Base-by-base conservation (phyloP, 352 stramenopile genomes). In the Phytophthora europaea region DNA sequence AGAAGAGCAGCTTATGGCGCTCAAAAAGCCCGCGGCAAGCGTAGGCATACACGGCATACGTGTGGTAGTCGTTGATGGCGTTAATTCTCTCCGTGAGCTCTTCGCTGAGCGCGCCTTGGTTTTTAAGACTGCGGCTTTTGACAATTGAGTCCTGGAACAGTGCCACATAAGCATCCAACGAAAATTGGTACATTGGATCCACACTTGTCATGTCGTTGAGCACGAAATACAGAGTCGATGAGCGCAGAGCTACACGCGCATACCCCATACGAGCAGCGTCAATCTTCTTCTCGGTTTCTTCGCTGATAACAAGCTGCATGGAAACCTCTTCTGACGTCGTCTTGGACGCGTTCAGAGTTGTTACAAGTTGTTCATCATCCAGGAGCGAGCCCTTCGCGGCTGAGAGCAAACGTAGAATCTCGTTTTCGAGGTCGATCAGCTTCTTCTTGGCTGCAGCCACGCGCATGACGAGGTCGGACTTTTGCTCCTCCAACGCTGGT, bases 161-260 rank as follows among this genome's bases (percentile, higher is more conserved):
- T 26, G 94, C 91, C 18, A 98, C 89, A 67, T 99, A 99, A 1
- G 93, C 90, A 51, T 99, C 97, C 15, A 99, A 79, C 8, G 92
- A 98, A 69, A 99, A 99, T 72, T 99, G 95, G 79, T 99, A 99
- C 97, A 99, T 99, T 7, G 96, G 92, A 55, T 99, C 97, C 2
- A 99, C 94, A 31, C 84, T 93, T 10, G 91, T 92, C 85, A 99
- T 95, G 69, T 99, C 96, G 58, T 98, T 98, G 12, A 99, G 70
- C 12, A 99, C 95, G 73, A 99, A 99, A 67, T 99, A 99, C 0
- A 98, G 78, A 16, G 98, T 97, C 7, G 95, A 98, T 15, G 94
- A 97, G n/a, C 96, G 92, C 33, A 98, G 78, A 0, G 97, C 94
- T 8, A 98, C 95, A 10, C 93, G 85, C 0, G 91, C 81, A 72